phyloP scores from a whole-genome alignment of 441 rosid genomes.

The Erodium texanum region DNA sequence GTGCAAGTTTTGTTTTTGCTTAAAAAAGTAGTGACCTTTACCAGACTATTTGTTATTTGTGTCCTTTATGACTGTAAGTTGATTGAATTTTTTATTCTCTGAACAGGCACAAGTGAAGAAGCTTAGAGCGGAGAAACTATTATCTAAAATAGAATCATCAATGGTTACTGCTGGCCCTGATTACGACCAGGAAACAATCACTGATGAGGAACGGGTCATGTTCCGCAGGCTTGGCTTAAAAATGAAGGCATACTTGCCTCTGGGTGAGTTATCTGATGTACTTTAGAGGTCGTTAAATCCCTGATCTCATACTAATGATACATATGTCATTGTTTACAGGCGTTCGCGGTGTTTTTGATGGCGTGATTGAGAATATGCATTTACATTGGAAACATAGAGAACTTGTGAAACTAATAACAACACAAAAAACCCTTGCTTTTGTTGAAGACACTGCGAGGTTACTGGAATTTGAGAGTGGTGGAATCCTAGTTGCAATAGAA shows the following conservation, averaged over 20 bases:
- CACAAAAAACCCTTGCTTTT: slow-evolving; percentile 78
- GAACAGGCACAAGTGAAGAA: slow-evolving; percentile 80
- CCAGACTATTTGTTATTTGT: not conserved
- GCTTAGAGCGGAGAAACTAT: slow-evolving; percentile 73
- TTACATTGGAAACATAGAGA: slow-evolving; percentile 96
- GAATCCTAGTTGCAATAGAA: slow-evolving; percentile 84
- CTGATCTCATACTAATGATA: slow-evolving; percentile 11
- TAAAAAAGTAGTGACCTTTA: not conserved
- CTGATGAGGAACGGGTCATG: slow-evolving; percentile 84
- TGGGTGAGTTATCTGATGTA: slow-evolving; percentile 48
- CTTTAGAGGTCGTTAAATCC: not conserved
- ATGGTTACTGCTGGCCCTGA: slow-evolving; percentile 94
- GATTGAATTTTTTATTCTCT: slow-evolving; percentile 23
- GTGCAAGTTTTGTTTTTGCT: not conserved
- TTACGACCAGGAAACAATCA: slow-evolving; percentile 89
- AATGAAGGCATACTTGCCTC: slow-evolving; percentile 85
- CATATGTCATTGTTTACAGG: slow-evolving; percentile 33
- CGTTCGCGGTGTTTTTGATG: slow-evolving; percentile 94
- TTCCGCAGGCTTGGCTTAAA: slow-evolving; percentile 83
- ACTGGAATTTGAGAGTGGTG: slow-evolving; percentile 89
- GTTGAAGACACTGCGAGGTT: slow-evolving; percentile 86
- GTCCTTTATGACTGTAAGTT: slow-evolving; percentile 11
- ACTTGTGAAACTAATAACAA: slow-evolving; percentile 83
- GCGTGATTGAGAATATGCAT: slow-evolving; percentile 96
- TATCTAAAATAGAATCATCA: slow-evolving; percentile 84